Conservation (phyloP, 2,329 filamentous ascomycete genomes). For the Pochonia chlamydosporia region DNA sequence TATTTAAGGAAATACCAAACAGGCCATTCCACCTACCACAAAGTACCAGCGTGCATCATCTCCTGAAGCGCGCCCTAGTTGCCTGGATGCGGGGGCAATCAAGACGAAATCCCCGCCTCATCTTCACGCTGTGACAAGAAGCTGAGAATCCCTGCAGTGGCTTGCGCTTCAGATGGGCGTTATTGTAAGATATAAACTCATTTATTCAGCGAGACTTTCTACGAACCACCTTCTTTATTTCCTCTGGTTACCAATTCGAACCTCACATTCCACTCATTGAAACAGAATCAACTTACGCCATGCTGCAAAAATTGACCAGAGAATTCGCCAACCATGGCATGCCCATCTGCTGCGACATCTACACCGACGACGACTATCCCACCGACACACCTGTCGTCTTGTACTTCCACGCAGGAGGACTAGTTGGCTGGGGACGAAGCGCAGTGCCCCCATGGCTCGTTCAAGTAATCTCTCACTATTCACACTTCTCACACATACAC, state of each 20-base stretch:
- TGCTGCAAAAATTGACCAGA: slow-evolving; percentile 21
- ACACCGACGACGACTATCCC: slow-evolving; percentile 18
- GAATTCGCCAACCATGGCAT: slow-evolving; percentile 25
- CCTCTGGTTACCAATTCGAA: no score
- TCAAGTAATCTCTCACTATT: slow-evolving; percentile 20
- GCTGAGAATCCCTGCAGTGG: not conserved
- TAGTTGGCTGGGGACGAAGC: slow-evolving; percentile 24
- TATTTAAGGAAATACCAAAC: no score
- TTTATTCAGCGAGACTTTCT: no score
- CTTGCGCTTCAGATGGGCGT: not conserved
- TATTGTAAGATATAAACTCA: not conserved
- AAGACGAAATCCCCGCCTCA: not conserved
- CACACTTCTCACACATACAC: no score
- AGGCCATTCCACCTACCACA: not conserved
- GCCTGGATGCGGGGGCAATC: not conserved
- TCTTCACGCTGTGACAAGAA: not conserved
- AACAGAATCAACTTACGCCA: slow-evolving; percentile 9
- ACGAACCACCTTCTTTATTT: no score
- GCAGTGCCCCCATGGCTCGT: slow-evolving; percentile 30
- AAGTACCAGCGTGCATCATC: not conserved
- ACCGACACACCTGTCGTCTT: slow-evolving; percentile 23
- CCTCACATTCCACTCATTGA: no score
- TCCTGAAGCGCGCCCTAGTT: not conserved
- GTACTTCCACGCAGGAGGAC: slow-evolving; percentile 31
- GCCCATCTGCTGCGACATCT: slow-evolving; percentile 30